Base-by-base conservation (phyloP, 2,329 filamentous ascomycete genomes). In the Trichoderma atroviride region DNA sequence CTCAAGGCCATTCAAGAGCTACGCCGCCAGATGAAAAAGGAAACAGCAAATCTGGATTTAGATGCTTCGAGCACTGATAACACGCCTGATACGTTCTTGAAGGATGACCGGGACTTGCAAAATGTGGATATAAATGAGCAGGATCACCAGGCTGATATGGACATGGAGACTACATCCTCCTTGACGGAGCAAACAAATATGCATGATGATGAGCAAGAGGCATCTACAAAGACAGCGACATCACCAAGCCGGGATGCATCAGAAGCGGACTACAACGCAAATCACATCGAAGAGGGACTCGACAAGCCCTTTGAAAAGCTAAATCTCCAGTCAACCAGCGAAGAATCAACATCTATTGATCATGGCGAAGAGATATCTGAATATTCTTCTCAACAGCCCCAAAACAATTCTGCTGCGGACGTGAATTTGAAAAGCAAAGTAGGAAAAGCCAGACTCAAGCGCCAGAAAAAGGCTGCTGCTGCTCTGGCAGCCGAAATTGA, bases 1-100 rank as follows among this genome's bases (percentile, higher is more conserved):
- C 81, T 90, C 71, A 98, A 97, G 78, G 91, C 93, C 2, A 86
- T 97, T 7, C 90, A 94, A 73, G 88, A 94, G 71, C 81, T 99
- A 50, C 89, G 89, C 75, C 86, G 88, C 75, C 90, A 96, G 78
- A 97, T 99, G 94, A 88, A 86, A 74, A 89, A 90, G 74, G 92
- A 99, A 75, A 91, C 94, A 74, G 83, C 84, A 58, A 84, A 89
- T 60, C 78, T 93, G 10, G 80, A 86, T 53, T 76, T 90, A 52
- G 79, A 78, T 33, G 33, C 31, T 19, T 31, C 19, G 19, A 2
- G 33, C 1, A 33, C 40, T 11, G 31, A 56, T n/a, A 35, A 56
- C 27, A 35, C n/a, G 7, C 29, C 59, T n/a, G 53, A 47, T n/a
- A 9, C 5, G 4, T 47, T 27, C 27, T 27, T 35, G 40, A 22